Conservation (phyloP, 345 rosid genomes). For the Brassica juncea region DNA sequence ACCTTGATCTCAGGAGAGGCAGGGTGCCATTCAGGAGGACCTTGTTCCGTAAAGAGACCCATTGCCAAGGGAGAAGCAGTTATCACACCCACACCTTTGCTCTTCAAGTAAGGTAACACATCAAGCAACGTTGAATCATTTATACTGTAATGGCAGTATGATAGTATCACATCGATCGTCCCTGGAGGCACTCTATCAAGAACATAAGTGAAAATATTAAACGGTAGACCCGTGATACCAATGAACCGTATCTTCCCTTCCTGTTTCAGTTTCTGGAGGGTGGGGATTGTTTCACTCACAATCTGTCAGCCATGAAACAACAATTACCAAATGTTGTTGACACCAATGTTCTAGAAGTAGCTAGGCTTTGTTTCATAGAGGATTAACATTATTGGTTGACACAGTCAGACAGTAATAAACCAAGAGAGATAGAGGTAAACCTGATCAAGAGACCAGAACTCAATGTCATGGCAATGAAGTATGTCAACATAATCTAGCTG, state of each 20-base stretch:
- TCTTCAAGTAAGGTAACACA: slow-evolving; percentile 80
- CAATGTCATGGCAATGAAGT: slow-evolving; percentile 86
- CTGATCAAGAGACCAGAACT: slow-evolving; percentile 88
- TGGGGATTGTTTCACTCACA: slow-evolving; percentile 89
- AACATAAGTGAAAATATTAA: slow-evolving; percentile 63
- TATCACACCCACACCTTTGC: slow-evolving; percentile 81
- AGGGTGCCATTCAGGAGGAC: slow-evolving; percentile 99
- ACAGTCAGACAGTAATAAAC: background rate
- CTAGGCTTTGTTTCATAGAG: no score
- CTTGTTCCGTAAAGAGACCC: slow-evolving; percentile 87
- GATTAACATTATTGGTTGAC: background rate
- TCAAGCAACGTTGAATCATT: slow-evolving; percentile 75
- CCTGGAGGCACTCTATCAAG: slow-evolving; percentile 85
- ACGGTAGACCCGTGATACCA: slow-evolving; percentile 71
- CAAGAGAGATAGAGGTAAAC: slow-evolving; percentile 28
- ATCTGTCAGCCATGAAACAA: slow-evolving; percentile 45
- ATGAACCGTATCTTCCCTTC: slow-evolving; percentile 76
- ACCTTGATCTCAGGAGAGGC: slow-evolving; percentile 87
- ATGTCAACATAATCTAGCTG: slow-evolving; percentile 91
- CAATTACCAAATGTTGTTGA: background rate
- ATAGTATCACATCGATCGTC: slow-evolving; percentile 72
- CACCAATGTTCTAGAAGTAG: no score
- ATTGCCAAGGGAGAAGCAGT: slow-evolving; percentile 88
- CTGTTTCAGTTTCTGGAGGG: slow-evolving; percentile 78
- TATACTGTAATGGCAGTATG: slow-evolving; percentile 78